Percentiles rank a stretch among this genome's conserved stretches.
Conservation (phyloP, 495 filamentous ascomycete genomes). For the Trichocladium uniseriatum region DNA sequence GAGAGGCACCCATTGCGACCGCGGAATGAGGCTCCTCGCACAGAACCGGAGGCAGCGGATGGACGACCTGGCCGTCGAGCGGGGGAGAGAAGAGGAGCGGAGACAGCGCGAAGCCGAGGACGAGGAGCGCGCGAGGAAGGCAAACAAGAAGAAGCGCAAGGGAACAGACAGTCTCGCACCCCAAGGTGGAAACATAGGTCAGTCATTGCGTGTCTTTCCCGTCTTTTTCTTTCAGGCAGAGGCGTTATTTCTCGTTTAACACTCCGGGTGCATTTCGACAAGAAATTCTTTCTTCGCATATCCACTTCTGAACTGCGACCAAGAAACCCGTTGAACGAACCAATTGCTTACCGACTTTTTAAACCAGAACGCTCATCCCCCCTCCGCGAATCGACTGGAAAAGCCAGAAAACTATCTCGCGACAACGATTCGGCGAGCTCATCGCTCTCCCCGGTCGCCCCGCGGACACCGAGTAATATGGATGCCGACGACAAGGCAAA, state of each 20-base stretch:
- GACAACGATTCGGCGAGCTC: constrained; percentile 53
- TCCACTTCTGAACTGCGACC: background rate
- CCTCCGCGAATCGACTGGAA: constrained; percentile 31
- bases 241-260: background rate
- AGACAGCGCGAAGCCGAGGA: constrained; percentile 31
- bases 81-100: constrained; percentile 33
- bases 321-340: background rate
- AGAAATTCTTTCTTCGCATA: background rate
- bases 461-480: constrained; percentile 40
- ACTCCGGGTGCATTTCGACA: background rate
- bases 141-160: constrained; percentile 51
- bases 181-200: constrained; percentile 58
- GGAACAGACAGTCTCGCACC: constrained; percentile 47
- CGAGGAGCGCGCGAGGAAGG: constrained; percentile 42
- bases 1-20: constrained; percentile 54
- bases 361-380: constrained; percentile 38
- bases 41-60: constrained; percentile 51
- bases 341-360: background rate
- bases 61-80: constrained; percentile 37
- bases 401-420: constrained; percentile 39
- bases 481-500: constrained; percentile 44
- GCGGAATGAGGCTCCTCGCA: constrained; percentile 62
- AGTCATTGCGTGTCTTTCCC: constrained; percentile 24
- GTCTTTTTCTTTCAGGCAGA: background rate
- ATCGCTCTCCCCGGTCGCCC: constrained; percentile 51